Base-by-base conservation (phyloP, 2,329 filamentous ascomycete species). In the Nigrograna mackinnonii region DNA sequence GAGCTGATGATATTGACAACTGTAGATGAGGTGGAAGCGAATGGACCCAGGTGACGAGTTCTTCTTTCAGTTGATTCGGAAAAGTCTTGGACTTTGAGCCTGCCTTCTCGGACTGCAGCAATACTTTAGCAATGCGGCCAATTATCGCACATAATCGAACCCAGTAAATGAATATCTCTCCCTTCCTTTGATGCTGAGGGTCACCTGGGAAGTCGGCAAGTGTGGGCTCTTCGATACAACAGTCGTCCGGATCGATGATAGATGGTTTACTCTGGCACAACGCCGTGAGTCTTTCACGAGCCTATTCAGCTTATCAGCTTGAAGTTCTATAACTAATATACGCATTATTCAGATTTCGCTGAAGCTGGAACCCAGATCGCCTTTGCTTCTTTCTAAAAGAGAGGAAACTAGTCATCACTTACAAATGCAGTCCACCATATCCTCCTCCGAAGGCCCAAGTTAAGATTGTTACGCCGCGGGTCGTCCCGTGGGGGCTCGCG, bases 381-480 rank as follows among this genome's bases (percentile, higher is more conserved):
- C n/a, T n/a, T n/a, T n/a, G n/a, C n/a, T n/a, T 28, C 24, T 9
- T 28, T n/a, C n/a, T 28, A 9, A n/a, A 18, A 9, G 19, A 16
- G 13, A 22, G 20, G 35, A 11, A 19, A 11, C 9, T 11, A 19
- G 34, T 16, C 19, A 12, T 18, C 24, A 47, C 52, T 54, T 40
- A 55, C 53, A 41, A 54, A 56, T 11, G 41, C 53, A n/a, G 53
- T 56, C 53, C 53, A 56, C 53, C 50, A 56, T 11, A 56, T 54
- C 30, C 49, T 44, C 31, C 53, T 43, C n/a, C 49, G 41, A n/a
- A 56, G n/a, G 6, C 50, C 42, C n/a, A 54, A 43, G 22, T 52
- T 31, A 6, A 57, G 16, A 12, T 41, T 43, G 2, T 41, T 28
- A 16, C 47, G 42, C 19, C 39, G 36, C 7, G 40, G 39, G 32